Base-by-base conservation (phyloP, 148 eudicot genomes). In the Camellia lanceoleosa region DNA sequence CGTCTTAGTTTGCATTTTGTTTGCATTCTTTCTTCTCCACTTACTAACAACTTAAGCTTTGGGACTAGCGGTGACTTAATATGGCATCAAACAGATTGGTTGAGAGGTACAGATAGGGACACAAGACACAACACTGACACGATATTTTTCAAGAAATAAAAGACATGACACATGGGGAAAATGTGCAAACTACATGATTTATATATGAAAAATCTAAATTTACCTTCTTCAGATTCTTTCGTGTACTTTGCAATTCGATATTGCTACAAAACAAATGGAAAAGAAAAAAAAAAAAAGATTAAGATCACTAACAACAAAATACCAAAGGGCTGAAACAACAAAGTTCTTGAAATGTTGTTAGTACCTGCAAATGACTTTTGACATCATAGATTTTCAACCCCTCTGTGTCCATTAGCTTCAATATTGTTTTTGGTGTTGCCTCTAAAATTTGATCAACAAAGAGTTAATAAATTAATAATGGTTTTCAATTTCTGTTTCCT, bases 311-410 rank as follows among this genome's bases (percentile, higher is more conserved):
- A 68, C 62, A 41, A 8, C 51, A 47, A 49, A 64, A 74, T 5
- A 55, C 11, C 77, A 52, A 54, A 10, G 11, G 80, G 59, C 54
- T 38, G 74, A 59, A 67, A 49, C 1, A 76, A 15, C 20, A 64
- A 15, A 47, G 10, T 23, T 58, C 13, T 54, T 20, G 3, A 30
- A 18, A 41, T 11, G 3, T n/a, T 7, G 79, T 63, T 23, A 63
- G 71, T 85, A 94, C 97, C 98, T 95, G 98, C 76, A 95, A 77
- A 86, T 95, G 98, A 79, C 98, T 95, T 84, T 93, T 95, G 63
- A 95, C 93, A 85, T 95, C 97, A 78, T 88, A 95, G 77, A 92
- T 93, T 54, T 94, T 95, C 83, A 95, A 87, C 77, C 90, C 97
- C 66, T 95, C 90, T 3, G 92, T 74, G 66, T 90, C 91, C 98